These are phyloP conservation scores for Boletus rex-veris DNA, from an alignment of 768 basidiomycete genomes.

Conservation along the genomic window DNA sequence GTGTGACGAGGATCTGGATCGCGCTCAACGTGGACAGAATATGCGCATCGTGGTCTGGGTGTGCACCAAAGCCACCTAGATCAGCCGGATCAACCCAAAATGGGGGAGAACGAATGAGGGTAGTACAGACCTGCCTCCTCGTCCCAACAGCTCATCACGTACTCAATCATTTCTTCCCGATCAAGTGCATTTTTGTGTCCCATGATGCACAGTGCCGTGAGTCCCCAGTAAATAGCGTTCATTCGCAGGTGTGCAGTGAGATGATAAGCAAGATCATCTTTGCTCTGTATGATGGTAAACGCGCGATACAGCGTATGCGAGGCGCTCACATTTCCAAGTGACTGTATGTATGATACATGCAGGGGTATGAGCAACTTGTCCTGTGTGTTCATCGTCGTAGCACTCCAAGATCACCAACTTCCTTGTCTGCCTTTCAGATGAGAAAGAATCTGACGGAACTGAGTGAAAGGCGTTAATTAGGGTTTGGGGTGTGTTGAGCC, in stretches of 20 bases:
- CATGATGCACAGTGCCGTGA: conserved; percentile 84
- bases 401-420: too few species aligned
- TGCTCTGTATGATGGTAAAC: conserved; percentile 46
- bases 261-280: conserved; percentile 84
- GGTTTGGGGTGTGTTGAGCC: too few species aligned
- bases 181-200: conserved; percentile 73
- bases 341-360: conserved; percentile 75
- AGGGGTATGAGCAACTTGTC: conserved; percentile 44
- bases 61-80: conserved; percentile 86
- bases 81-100: conserved; percentile 3
- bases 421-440: too few species aligned
- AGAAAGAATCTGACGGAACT: too few species aligned
- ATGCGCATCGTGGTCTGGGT: conserved; percentile 92
- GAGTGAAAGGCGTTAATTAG: too few species aligned
- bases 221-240: conserved; percentile 97
- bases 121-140: conserved; percentile 65
- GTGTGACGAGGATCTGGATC: conserved; percentile 88
- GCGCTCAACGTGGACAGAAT: conserved; percentile 84
- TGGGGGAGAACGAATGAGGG: not conserved
- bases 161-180: conserved; percentile 75
- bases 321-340: conserved; percentile 58
- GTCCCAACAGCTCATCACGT: conserved; percentile 95
- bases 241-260: conserved; percentile 90
- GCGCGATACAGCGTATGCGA: not conserved
- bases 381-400: conserved; percentile 12